phyloP scores from a whole-genome alignment of 108 stramenopile genomes.

The Discostella stelligeroides region DNA sequence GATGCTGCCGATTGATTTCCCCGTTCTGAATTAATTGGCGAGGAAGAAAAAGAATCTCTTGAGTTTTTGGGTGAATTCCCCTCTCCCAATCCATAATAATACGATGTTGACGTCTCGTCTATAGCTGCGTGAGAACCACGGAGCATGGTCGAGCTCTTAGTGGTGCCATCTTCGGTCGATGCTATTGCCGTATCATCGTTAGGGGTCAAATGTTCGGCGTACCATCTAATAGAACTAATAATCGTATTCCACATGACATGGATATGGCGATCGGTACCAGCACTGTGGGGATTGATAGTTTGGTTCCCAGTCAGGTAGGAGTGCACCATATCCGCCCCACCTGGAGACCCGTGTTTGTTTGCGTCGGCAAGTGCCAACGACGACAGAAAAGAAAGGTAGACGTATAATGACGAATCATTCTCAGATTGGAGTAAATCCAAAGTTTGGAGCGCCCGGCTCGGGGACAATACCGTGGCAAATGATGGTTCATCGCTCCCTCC shows the following conservation, averaged over 20 bases:
- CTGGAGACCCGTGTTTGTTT: background rate
- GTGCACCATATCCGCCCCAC: slow-evolving; percentile 60
- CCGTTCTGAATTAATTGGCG: slow-evolving; percentile 22
- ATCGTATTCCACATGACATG: slow-evolving; percentile 51
- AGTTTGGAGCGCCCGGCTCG: slow-evolving; percentile 56
- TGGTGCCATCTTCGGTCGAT: slow-evolving; percentile 26
- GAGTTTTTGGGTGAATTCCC: slow-evolving; percentile 5
- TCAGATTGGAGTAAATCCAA: slow-evolving; percentile 53
- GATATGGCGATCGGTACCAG: slow-evolving; percentile 28
- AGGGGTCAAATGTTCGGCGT: slow-evolving; percentile 67
- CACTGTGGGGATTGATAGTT: slow-evolving; percentile 38
- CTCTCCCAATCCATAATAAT: slow-evolving; percentile 74
- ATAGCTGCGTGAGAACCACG: slow-evolving; percentile 49
- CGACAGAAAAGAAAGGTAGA: slow-evolving; percentile 72
- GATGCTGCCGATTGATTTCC: slow-evolving; percentile 24
- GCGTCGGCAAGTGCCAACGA: slow-evolving; percentile 60
- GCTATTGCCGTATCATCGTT: slow-evolving; percentile 14
- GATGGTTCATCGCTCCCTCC: slow-evolving; percentile 17
- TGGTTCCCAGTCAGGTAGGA: slow-evolving; percentile 44
- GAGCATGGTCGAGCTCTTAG: slow-evolving; percentile 22
- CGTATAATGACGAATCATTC: slow-evolving; percentile 58
- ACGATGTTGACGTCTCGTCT: slow-evolving; percentile 51
- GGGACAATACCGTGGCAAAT: slow-evolving; percentile 23
- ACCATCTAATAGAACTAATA: slow-evolving; percentile 62
- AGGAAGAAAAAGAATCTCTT: slow-evolving; percentile 21